Evolutionary conservation across 2,329 filamentous ascomycete species (phyloP), one percentile per base, ranked within the genome.

Genomic region (Ophiostoma ulmi): DNA sequence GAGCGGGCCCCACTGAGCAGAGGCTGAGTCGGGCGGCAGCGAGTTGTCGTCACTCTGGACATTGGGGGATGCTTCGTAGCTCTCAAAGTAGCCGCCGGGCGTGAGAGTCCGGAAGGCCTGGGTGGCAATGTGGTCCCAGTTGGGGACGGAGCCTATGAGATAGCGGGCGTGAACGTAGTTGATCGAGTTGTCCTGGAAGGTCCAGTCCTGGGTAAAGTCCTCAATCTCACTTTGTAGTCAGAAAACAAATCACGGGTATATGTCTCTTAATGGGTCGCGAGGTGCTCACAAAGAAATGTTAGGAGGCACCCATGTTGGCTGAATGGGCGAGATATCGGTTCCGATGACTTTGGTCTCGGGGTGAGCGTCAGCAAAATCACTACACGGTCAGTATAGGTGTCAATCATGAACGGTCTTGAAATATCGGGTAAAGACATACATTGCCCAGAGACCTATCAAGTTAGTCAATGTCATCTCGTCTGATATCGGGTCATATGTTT

Each of bases 31-130:
- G 36, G 75, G 74, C 58, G 70, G 10, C 5, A 75, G 58, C 10
- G 68, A 58, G 22, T 69, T 71, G 68, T 77, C 76, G 68, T 77
- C 76, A 65, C 63, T 70, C 55, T 68, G 20, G 67, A 73, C 67
- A 52, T 72, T 72, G 11, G 73, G 72, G 14, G 73, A 73, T 1
- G 70, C 71, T 44, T 76, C 75, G 61, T 72, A 70, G 61, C 65
- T 73, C 68, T 78, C 77, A 39, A 77, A 74, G 73, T 75, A 88
- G 13, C 83, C 86, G n/a, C 86, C 86, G 0, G 86, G 86, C 73
- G 83, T 83, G 38, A 77, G 70, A 1, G 70, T 65, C 20, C 68
- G 72, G 66, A 72, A 77, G 1, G 74, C 74, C 72, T 76, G 72
- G 36, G 64, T 69, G 35, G 75, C 72, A 10, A 77, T 41, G 4